These are phyloP conservation scores for Euphorbia tirucalli DNA, from an alignment of 345 rosid species.

Conservation along the genomic window DNA sequence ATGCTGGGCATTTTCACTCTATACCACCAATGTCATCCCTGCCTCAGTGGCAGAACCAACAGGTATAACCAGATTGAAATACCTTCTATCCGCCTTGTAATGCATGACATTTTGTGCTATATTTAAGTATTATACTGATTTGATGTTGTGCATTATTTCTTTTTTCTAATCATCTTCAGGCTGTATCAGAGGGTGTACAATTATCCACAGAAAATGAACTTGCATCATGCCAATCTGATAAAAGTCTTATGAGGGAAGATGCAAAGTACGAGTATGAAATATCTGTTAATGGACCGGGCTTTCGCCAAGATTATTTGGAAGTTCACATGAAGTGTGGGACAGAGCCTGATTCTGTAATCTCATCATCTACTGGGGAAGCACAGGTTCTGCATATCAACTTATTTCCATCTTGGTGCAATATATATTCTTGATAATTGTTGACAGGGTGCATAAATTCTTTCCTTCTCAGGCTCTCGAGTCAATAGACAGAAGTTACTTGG, in stretches of 20 bases:
- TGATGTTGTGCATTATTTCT: background rate
- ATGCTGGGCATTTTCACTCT: constrained; percentile 54
- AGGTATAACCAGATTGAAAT: constrained; percentile 37
- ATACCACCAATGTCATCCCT: constrained; percentile 42
- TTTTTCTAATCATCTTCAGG: constrained; percentile 33
- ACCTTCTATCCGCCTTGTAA: background rate
- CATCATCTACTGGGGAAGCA: constrained; percentile 51
- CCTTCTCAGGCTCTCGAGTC: constrained; percentile 57
- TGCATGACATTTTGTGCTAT: background rate
- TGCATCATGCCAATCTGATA: constrained; percentile 53
- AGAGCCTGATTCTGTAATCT: constrained; percentile 44
- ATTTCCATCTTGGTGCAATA: constrained; percentile 11
- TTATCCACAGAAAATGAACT: constrained; percentile 47
- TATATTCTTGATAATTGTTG: background rate
- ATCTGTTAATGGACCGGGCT: constrained; percentile 51
- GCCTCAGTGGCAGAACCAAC: constrained; percentile 74
- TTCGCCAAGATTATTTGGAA: constrained; percentile 51
- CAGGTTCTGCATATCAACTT: constrained; percentile 42
- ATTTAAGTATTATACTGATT: background rate
- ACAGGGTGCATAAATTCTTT: constrained; percentile 10
- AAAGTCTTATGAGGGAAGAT: constrained; percentile 45
- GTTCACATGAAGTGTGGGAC: constrained; percentile 47
- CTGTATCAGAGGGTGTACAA: constrained; percentile 47
- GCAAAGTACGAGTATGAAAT: constrained; percentile 53
- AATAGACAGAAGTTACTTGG: constrained; percentile 44